phyloP scores from a whole-genome alignment of 2,329 filamentous ascomycete genomes.

The Blumeriella jaapii region DNA sequence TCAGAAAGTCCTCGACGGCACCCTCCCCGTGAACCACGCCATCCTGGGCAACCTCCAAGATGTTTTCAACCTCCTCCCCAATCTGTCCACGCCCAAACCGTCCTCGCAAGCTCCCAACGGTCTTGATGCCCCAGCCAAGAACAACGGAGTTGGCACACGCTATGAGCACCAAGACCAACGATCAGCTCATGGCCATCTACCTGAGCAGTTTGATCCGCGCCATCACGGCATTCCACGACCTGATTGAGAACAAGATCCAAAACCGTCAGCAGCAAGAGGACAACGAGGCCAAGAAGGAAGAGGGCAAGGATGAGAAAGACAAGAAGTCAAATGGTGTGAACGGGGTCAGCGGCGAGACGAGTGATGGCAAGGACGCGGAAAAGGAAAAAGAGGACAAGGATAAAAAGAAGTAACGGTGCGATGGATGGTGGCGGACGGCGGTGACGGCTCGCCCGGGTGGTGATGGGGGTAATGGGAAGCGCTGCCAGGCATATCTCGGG shows the following conservation, averaged over 20 bases:
- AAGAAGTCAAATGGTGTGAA: slow-evolving; percentile 50
- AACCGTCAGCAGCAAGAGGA: slow-evolving; percentile 96
- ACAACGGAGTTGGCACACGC: slow-evolving; percentile 85
- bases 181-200: slow-evolving; percentile 98
- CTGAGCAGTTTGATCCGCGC: slow-evolving; percentile 91
- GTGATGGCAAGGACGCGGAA: slow-evolving; percentile 37
- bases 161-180: slow-evolving; percentile 98
- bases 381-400: slow-evolving; percentile 46
- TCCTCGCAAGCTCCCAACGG: slow-evolving; percentile 42
- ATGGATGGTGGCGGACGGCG: slow-evolving; percentile 9
- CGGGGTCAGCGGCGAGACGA: slow-evolving; percentile 37
- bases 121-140: slow-evolving; percentile 33
- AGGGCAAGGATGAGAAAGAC: slow-evolving; percentile 49
- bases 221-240: slow-evolving; percentile 96
- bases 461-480: slow-evolving; percentile 17
- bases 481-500: slow-evolving; percentile 19
- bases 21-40: slow-evolving; percentile 91
- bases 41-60: slow-evolving; percentile 98
- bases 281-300: slow-evolving; percentile 68
- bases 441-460: slow-evolving; percentile 17
- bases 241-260: slow-evolving; percentile 99
- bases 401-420: slow-evolving; percentile 32
- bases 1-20: slow-evolving; percentile 86
- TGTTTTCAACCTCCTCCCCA: slow-evolving; percentile 95
- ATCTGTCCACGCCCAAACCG: slow-evolving; percentile 72